phyloP scores from a whole-genome alignment of 2,329 filamentous ascomycete genomes.

The Harringtonia aguacate region DNA sequence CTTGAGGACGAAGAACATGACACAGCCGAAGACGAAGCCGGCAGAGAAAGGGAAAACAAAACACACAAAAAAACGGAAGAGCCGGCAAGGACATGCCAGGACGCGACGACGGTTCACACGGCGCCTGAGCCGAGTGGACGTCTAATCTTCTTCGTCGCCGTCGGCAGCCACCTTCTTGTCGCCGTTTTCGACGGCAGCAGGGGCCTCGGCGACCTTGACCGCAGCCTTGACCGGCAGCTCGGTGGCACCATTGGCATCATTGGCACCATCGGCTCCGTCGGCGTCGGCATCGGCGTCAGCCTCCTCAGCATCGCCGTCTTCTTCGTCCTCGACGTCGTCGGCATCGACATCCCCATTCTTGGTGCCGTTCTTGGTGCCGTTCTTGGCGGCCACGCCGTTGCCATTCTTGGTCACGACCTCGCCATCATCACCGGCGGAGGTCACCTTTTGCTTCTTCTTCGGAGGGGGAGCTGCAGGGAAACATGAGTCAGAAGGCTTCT shows the following conservation, averaged over 20 bases:
- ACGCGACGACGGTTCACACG: too few relatives aligned
- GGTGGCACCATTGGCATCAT: too few relatives aligned
- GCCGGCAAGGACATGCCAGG: too few relatives aligned
- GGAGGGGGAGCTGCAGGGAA: slow-evolving; percentile 25
- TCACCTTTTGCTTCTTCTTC: slow-evolving; percentile 41
- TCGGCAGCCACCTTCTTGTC: slow-evolving; percentile 7
- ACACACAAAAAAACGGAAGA: too few relatives aligned
- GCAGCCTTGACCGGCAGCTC: slow-evolving; percentile 7
- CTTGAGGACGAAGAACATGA: too few relatives aligned
- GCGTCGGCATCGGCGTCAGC: slow-evolving; percentile 19
- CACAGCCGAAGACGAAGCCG: too few relatives aligned
- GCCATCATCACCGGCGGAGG: slow-evolving; percentile 19
- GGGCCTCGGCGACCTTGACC: slow-evolving; percentile 7
- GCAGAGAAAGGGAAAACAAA: too few relatives aligned
- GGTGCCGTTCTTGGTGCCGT: too few relatives aligned
- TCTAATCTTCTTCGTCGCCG: slow-evolving; percentile 11
- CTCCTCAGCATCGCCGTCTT: slow-evolving; percentile 16
- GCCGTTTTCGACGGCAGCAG: slow-evolving; percentile 4
- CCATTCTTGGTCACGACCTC: slow-evolving; percentile 17
- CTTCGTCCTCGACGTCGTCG: slow-evolving; percentile 14
- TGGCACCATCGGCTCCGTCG: slow-evolving; percentile 21
- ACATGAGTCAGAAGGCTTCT: too few relatives aligned
- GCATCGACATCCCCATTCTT: slow-evolving; percentile 14
- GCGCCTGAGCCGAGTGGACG: too few relatives aligned
- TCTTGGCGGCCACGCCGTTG: slow-evolving; percentile 12